A percentile compares a stretch with the other conserved stretches of the same genome.
These are phyloP conservation scores for Pseudoneurospora amorphoporcata DNA, from an alignment of 495 filamentous ascomycete species.

Conservation along the genomic window DNA sequence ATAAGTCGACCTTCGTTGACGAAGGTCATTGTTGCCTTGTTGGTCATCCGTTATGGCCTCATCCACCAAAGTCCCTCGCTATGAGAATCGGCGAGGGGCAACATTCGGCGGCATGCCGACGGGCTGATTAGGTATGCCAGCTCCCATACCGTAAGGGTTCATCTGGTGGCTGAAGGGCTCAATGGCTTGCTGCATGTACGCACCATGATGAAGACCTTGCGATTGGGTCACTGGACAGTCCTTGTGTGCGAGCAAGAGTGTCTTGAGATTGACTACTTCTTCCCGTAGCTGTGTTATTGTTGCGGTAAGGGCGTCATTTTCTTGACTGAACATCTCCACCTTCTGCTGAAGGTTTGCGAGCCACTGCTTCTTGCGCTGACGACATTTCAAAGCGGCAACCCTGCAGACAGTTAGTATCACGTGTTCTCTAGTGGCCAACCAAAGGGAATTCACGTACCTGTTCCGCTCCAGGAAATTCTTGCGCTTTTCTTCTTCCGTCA, in stretches of 20 bases:
- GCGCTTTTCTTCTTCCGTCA: slow-evolving; percentile 98
- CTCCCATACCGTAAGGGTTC: slow-evolving; percentile 64
- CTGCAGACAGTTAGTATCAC: slow-evolving; percentile 38
- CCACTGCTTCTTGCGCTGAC: slow-evolving; percentile 99
- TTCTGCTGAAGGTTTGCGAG: slow-evolving; percentile 90
- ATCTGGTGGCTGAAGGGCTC: slow-evolving; percentile 47
- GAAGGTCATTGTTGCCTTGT: background rate
- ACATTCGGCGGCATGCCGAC: slow-evolving; percentile 31
- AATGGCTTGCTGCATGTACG: slow-evolving; percentile 49
- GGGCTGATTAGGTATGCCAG: slow-evolving; percentile 40
- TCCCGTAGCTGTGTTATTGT: slow-evolving; percentile 79
- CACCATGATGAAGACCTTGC: slow-evolving; percentile 62
- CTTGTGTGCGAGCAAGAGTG: slow-evolving; percentile 85
- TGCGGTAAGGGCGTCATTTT: slow-evolving; percentile 79
- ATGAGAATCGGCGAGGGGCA: slow-evolving; percentile 36
- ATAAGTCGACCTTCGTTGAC: background rate
- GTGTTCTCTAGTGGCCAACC: background rate
- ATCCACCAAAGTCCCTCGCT: slow-evolving; percentile 9
- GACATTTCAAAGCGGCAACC: slow-evolving; percentile 92
- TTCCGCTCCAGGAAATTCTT: slow-evolving; percentile 97
- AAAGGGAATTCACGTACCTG: slow-evolving; percentile 51
- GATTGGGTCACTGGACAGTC: slow-evolving; percentile 89
- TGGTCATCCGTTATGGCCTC: background rate
- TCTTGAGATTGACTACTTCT: slow-evolving; percentile 93
- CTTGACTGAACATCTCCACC: slow-evolving; percentile 80